phyloP scores from a whole-genome alignment of 2,329 filamentous ascomycete species.

The Penicillium sp. region DNA sequence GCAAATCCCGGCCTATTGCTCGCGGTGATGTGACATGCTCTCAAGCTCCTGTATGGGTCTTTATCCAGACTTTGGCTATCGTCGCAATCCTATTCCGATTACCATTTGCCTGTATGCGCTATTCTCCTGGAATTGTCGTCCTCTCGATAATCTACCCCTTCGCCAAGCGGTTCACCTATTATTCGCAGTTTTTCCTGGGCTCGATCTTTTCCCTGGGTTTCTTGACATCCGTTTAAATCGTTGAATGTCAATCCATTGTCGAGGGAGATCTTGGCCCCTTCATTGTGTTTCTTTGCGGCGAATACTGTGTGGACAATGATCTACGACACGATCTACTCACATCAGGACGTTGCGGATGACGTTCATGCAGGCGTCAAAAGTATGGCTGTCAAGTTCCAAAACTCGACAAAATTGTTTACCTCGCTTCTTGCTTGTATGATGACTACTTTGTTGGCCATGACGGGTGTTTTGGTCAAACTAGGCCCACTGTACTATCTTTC shows the following conservation, averaged over 20 bases:
- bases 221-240: neutral
- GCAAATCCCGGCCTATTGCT: conserved; percentile 78
- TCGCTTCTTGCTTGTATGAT: neutral
- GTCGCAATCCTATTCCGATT: conserved; percentile 46
- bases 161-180: conserved; percentile 85
- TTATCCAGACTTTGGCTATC: conserved; percentile 58
- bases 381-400: neutral
- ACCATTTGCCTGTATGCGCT: conserved; percentile 64
- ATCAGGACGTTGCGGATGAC: neutral
- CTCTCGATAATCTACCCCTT: conserved; percentile 79
- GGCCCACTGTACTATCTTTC: neutral
- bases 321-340: no score
- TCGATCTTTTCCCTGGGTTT: neutral
- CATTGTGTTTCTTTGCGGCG: neutral
- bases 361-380: neutral
- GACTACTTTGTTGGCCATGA: neutral
- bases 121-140: conserved; percentile 64
- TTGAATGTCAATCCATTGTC: neutral
- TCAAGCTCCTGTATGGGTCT: conserved; percentile 75
- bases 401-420: neutral
- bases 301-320: no score
- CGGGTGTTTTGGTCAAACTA: neutral
- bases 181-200: conserved; percentile 82
- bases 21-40: conserved; percentile 75
- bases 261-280: neutral